Evolutionary conservation across 2,329 filamentous ascomycete genomes (phyloP).

Genomic region (Fusarium hainanense): DNA sequence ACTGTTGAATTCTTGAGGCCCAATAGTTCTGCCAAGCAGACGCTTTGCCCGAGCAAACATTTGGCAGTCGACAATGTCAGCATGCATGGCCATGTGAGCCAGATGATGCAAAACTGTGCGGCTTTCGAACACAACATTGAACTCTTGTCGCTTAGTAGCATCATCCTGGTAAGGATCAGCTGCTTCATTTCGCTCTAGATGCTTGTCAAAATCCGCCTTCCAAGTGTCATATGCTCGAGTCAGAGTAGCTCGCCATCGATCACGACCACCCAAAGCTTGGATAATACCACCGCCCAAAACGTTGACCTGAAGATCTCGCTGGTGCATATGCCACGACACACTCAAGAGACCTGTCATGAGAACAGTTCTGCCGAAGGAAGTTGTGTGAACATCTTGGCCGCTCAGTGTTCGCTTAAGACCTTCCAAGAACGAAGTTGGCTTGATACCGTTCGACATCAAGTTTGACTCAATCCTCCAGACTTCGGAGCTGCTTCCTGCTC

Average conservation of each 20-base stretch:
- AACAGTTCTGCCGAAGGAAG: slow-evolving; percentile 91
- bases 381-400: slow-evolving; percentile 86
- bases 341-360: slow-evolving; percentile 94
- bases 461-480: slow-evolving; percentile 86
- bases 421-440: slow-evolving; percentile 88
- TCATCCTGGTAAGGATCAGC: slow-evolving; percentile 67
- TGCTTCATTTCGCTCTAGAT: slow-evolving; percentile 70
- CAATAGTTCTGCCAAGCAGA: slow-evolving; percentile 86
- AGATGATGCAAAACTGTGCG: slow-evolving; percentile 91
- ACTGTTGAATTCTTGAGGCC: slow-evolving; percentile 80
- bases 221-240: slow-evolving; percentile 92
- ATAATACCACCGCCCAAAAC: slow-evolving; percentile 79
- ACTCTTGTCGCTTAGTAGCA: slow-evolving; percentile 70
- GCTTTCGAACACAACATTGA: slow-evolving; percentile 80
- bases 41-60: slow-evolving; percentile 91
- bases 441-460: slow-evolving; percentile 82
- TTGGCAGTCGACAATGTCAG: slow-evolving; percentile 96
- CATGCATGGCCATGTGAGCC: slow-evolving; percentile 97
- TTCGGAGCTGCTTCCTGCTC: slow-evolving; percentile 86
- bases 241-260: slow-evolving; percentile 89
- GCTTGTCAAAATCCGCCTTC: slow-evolving; percentile 91
- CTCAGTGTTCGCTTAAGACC: slow-evolving; percentile 90
- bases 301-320: slow-evolving; percentile 91
- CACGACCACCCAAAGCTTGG: slow-evolving; percentile 83
- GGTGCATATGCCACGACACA: slow-evolving; percentile 97